A percentile compares a stretch with the other conserved stretches of the same genome.
Conservation (phyloP, 2,329 filamentous ascomycete genomes). For the Aureobasidium sp. region DNA sequence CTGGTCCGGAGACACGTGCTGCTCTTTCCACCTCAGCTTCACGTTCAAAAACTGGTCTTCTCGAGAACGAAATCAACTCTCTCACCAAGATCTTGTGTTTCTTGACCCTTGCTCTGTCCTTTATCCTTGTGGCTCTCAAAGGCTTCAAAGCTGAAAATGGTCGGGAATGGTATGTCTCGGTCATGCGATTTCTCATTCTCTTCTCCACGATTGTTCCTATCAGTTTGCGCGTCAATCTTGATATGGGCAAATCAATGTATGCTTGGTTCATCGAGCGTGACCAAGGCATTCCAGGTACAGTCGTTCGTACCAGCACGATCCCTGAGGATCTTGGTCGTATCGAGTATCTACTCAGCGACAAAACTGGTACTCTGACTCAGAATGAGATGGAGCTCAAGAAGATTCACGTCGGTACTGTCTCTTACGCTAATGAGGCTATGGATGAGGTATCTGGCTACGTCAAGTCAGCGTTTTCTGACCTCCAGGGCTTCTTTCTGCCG, state of each 20-base stretch:
- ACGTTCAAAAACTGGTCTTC: conserved; percentile 83
- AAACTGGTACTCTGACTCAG: conserved; percentile 95
- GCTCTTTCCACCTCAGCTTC: conserved; percentile 88
- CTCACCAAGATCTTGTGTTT: conserved; percentile 92
- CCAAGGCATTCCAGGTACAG: conserved; percentile 78
- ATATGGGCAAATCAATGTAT: conserved; percentile 95
- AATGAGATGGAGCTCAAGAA: conserved; percentile 86
- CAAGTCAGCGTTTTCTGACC: conserved; percentile 65
- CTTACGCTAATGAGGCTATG: conserved; percentile 98
- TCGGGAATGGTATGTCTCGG: conserved; percentile 85
- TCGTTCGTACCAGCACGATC: conserved; percentile 94
- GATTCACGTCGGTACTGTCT: conserved; percentile 95
- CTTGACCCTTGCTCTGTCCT: conserved; percentile 76
- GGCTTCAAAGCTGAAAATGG: conserved; percentile 63
- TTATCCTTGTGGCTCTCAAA: conserved; percentile 81
- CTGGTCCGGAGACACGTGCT: conserved; percentile 86
- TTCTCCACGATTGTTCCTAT: conserved; percentile 99
- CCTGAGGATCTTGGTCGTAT: conserved; percentile 93
- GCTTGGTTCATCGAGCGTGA: conserved; percentile 93
- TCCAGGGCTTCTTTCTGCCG: conserved; percentile 59
- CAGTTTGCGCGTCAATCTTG: conserved; percentile 89
- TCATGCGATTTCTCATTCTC: conserved; percentile 94
- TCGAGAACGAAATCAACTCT: conserved; percentile 96
- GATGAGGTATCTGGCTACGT: conserved; percentile 88
- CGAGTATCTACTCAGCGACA: conserved; percentile 93